These are phyloP conservation scores for Teratosphaeria nubilosa DNA, from an alignment of 2,329 filamentous ascomycete genomes.

Conservation along the genomic window DNA sequence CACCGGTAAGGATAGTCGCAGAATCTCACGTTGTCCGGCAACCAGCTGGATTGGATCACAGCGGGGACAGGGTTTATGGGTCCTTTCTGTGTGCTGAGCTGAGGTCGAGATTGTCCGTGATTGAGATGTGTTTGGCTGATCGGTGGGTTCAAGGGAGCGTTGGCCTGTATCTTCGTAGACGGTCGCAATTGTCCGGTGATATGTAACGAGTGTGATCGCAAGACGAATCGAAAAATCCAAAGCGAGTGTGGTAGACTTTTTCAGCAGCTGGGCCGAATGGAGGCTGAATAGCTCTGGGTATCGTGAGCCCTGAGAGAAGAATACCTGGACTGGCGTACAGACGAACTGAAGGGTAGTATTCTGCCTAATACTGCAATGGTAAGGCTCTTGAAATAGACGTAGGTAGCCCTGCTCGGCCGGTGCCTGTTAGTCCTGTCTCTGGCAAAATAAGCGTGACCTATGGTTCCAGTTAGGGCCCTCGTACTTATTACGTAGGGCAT, in stretches of 20 bases:
- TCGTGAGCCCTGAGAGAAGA: conserved; percentile 5
- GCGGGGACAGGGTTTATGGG: neutral
- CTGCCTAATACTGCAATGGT: conserved; percentile 10
- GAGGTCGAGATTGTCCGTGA: neutral
- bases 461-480: conserved; percentile 4
- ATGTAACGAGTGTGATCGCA: neutral
- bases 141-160: neutral
- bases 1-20: neutral
- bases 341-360: conserved; percentile 9
- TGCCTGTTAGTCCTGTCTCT: conserved; percentile 1
- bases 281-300: neutral
- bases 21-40: neutral
- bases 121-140: neutral
- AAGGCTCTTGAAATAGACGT: conserved; percentile 10
- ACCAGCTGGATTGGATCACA: neutral
- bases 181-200: neutral
- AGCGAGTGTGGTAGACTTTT: conserved; percentile 7
- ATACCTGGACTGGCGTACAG: neutral
- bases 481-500: conserved; percentile 3
- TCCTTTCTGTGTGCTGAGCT: neutral
- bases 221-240: neutral
- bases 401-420: conserved; percentile 6
- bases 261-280: neutral
- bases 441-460: neutral
- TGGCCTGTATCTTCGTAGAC: neutral